phyloP scores from a whole-genome alignment of 305 asterid genomes.

The Stenogyne calaminthoides region DNA sequence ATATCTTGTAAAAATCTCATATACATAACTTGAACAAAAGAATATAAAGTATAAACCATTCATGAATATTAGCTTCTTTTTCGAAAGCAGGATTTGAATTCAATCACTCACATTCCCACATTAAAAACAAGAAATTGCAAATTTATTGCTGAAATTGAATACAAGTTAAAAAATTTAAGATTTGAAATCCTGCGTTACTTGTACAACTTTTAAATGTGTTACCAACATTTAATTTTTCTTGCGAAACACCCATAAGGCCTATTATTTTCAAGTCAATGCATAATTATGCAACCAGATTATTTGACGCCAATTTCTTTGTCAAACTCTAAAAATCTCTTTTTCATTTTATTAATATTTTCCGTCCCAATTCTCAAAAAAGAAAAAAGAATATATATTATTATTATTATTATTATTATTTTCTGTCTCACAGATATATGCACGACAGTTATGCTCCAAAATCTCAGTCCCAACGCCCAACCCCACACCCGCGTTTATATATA shows the following conservation, averaged over 20 bases:
- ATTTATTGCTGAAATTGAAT: slow-evolving; percentile 10
- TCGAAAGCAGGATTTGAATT: background rate
- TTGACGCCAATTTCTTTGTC: too few relatives aligned
- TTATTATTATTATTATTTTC: background rate
- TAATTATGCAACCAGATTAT: too few relatives aligned
- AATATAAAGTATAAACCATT: background rate
- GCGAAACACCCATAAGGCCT: too few relatives aligned
- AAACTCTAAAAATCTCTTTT: too few relatives aligned
- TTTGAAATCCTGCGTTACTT: slow-evolving; percentile 13
- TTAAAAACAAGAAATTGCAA: background rate
- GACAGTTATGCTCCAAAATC: slow-evolving; percentile 61
- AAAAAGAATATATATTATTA: too few relatives aligned
- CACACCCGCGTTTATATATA: slow-evolving; percentile 3
- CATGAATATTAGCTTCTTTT: background rate
- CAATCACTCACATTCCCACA: background rate
- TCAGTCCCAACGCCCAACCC: background rate
- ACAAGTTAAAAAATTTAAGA: background rate
- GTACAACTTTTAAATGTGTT: slow-evolving; percentile 2
- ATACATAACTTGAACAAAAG: background rate
- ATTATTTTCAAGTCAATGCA: too few relatives aligned
- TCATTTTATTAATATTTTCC: too few relatives aligned
- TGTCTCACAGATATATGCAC: slow-evolving; percentile 29
- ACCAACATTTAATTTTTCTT: background rate
- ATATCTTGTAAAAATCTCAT: too few relatives aligned
- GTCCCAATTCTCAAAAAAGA: too few relatives aligned